phyloP scores from a whole-genome alignment of 2,329 filamentous ascomycete species.

The Penicillium sp. region DNA sequence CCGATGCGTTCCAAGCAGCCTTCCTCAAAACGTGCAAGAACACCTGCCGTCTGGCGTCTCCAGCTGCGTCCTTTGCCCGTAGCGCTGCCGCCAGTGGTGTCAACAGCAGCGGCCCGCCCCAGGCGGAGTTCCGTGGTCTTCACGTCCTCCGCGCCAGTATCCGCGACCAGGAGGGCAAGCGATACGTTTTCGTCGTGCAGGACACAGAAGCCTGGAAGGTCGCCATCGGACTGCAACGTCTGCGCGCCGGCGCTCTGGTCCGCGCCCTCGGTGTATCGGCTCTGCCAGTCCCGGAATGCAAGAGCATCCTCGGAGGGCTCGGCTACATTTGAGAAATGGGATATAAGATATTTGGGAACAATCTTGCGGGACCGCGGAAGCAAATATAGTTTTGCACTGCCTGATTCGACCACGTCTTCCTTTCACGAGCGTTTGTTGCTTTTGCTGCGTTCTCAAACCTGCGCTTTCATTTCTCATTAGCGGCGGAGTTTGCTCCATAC shows the following conservation, averaged over 20 bases:
- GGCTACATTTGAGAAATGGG: conserved; percentile 35
- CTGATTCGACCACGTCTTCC: neutral
- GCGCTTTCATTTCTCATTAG: conserved; percentile 22
- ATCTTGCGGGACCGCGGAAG: neutral
- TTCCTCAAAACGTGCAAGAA: conserved; percentile 65
- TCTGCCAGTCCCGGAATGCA: conserved; percentile 48
- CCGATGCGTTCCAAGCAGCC: conserved; percentile 62
- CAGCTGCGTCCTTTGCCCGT: conserved; percentile 39
- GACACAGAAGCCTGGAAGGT: conserved; percentile 64
- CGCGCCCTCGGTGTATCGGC: conserved; percentile 54
- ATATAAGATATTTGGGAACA: neutral
- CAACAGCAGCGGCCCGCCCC: conserved; percentile 27
- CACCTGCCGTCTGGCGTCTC: conserved; percentile 55
- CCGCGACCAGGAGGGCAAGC: conserved; percentile 60
- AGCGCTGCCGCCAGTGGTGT: conserved; percentile 22
- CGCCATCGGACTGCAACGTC: conserved; percentile 55
- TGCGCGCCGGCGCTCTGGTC: conserved; percentile 57
- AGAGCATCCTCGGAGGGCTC: conserved; percentile 39
- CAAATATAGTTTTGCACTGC: neutral
- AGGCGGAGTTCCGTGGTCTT: conserved; percentile 45
- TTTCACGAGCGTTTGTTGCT: neutral
- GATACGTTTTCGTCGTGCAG: conserved; percentile 60
- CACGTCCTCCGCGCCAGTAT: conserved; percentile 59
- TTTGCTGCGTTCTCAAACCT: neutral
- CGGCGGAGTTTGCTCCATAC: conserved; percentile 27